These are phyloP conservation scores for Phalaenopsis hybrid DNA, from an alignment of 116 monocot genomes.

Conservation along the genomic window DNA sequence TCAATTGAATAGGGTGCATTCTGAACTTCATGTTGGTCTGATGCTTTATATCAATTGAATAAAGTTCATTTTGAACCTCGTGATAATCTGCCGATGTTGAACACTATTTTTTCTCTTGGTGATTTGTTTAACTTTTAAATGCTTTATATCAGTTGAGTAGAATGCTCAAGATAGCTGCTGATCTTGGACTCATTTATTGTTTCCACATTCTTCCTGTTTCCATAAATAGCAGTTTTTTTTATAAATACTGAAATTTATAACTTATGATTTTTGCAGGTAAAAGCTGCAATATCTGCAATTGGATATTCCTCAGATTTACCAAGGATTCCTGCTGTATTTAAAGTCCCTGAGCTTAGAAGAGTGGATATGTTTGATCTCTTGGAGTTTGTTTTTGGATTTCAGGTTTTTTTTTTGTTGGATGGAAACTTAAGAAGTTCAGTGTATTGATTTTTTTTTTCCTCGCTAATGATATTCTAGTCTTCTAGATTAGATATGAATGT, in stretches of 20 bases:
- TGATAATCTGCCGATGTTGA: background rate
- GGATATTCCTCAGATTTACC: conserved; percentile 62
- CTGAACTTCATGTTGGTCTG: background rate
- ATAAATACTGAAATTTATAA: too few species aligned
- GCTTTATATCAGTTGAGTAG: background rate
- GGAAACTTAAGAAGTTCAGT: background rate
- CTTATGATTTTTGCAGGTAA: conserved; percentile 43
- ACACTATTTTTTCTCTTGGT: background rate
- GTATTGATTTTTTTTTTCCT: conserved; percentile 1
- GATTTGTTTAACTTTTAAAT: background rate
- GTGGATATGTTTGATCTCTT: conserved; percentile 87
- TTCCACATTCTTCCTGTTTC: background rate
- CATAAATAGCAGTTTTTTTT: background rate
- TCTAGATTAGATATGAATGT: background rate
- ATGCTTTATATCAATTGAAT: too few species aligned
- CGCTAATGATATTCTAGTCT: background rate
- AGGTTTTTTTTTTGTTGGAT: conserved; percentile 38
- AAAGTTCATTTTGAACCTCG: too few species aligned
- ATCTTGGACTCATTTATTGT: background rate
- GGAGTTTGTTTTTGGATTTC: conserved; percentile 95
- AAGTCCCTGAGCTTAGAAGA: conserved; percentile 39
- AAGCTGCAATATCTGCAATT: conserved; percentile 82
- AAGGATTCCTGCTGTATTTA: conserved; percentile 42
- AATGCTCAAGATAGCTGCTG: background rate
- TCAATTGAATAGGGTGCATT: background rate